Percentiles rank a stretch among this genome's conserved stretches.
These are phyloP conservation scores for Colletotrichum coccodes DNA, from an alignment of 2,329 filamentous ascomycete species.

Conservation along the genomic window DNA sequence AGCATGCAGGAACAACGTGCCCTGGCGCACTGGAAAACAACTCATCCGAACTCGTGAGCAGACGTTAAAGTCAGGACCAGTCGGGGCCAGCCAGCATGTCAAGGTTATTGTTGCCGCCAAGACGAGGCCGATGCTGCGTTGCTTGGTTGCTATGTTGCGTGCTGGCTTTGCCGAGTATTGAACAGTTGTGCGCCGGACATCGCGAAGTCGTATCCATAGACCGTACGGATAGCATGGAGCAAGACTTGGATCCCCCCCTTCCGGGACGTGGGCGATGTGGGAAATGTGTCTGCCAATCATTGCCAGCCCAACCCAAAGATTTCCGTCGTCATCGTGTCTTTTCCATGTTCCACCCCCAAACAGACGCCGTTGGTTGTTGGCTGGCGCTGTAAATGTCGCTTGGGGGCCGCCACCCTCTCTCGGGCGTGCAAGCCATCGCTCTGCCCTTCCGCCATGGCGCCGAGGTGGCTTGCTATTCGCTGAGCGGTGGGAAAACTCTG, in stretches of 20 bases:
- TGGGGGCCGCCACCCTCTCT: neutral
- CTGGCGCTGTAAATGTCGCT: neutral
- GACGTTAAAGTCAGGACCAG: neutral
- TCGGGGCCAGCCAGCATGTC: neutral
- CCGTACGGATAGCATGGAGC: neutral
- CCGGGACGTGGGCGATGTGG: slow-evolving; percentile 9
- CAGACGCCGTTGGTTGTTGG: neutral
- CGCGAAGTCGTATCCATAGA: neutral
- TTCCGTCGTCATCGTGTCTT: slow-evolving; percentile 9
- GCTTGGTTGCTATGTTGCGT: neutral
- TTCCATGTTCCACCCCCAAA: neutral
- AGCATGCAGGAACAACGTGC: slow-evolving; percentile 32
- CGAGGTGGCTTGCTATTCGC: slow-evolving; percentile 23
- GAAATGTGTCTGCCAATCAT: slow-evolving; percentile 27
- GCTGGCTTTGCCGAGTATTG: neutral
- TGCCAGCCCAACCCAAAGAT: slow-evolving; percentile 4
- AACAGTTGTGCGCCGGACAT: neutral
- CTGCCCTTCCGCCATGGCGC: slow-evolving; percentile 21
- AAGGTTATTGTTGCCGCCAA: slow-evolving; percentile 6
- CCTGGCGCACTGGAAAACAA: slow-evolving; percentile 20
- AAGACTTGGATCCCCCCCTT: neutral
- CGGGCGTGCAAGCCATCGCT: slow-evolving; percentile 2
- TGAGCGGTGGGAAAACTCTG: slow-evolving; percentile 1
- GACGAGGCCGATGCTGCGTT: neutral
- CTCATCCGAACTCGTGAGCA: slow-evolving; percentile 18